Evolutionary conservation across 352 stramenopile species (phyloP).

Genomic region (Phytophthora fragariaefolia): DNA sequence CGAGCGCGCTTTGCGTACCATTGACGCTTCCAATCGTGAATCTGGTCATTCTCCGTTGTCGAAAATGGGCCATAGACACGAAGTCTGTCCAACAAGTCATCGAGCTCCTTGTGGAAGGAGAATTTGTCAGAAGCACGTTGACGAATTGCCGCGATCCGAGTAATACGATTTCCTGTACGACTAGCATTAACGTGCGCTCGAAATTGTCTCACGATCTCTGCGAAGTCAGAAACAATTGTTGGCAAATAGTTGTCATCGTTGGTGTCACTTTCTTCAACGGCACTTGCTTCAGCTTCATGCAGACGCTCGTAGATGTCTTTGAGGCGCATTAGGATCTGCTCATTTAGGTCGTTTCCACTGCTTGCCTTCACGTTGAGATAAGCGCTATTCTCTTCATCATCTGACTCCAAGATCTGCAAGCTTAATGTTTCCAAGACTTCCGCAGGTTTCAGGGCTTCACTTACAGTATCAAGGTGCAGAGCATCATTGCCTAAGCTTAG

Average conservation of each 20-base stretch:
- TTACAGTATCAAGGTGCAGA: not conserved
- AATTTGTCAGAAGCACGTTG: conserved; percentile 37
- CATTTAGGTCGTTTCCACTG: conserved; percentile 20
- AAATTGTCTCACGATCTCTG: conserved; percentile 28
- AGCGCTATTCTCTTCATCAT: not conserved
- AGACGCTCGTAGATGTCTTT: conserved; percentile 29
- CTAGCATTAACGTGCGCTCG: conserved; percentile 17
- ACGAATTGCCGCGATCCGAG: conserved; percentile 29
- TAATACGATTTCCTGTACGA: conserved; percentile 17
- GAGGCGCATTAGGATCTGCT: conserved; percentile 33
- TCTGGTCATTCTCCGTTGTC: not conserved
- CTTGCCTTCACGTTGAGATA: conserved; percentile 4
- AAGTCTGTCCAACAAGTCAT: conserved; percentile 26
- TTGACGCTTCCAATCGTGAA: conserved; percentile 40
- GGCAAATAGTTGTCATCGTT: not conserved
- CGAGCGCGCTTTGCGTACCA: conserved; percentile 32
- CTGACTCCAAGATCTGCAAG: conserved; percentile 1
- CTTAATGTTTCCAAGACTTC: conserved; percentile 14
- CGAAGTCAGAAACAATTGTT: conserved; percentile 9
- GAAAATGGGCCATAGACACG: conserved; percentile 3
- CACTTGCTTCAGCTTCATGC: conserved; percentile 4
- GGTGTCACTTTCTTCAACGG: not conserved
- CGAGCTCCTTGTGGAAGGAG: conserved; percentile 42
- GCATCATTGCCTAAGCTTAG: not conserved
- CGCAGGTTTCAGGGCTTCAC: not conserved